Conservation (phyloP, 1,284 basidiomycete genomes). For the Tilletia horrida region DNA sequence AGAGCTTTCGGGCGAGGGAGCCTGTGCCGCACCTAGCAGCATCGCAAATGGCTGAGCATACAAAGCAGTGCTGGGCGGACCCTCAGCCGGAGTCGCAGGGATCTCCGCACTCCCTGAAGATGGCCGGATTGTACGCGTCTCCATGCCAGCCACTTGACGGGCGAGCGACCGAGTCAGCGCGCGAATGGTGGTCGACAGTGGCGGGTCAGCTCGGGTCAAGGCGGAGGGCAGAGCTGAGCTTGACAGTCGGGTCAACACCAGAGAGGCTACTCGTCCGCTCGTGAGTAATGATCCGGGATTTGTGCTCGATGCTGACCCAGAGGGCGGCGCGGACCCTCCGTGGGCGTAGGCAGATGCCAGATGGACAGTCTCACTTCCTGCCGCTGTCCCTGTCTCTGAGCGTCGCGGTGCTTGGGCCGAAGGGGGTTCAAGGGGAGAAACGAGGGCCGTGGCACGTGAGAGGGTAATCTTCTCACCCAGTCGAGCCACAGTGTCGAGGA, state of each 20-base stretch:
- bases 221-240: slow-evolving; percentile 24
- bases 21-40: slow-evolving; percentile 54
- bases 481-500: slow-evolving; percentile 75
- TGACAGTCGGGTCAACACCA: slow-evolving; percentile 32
- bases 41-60: slow-evolving; percentile 81
- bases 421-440: slow-evolving; percentile 58
- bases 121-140: slow-evolving; percentile 65
- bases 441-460: slow-evolving; percentile 69
- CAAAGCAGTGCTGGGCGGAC: slow-evolving; percentile 64
- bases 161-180: slow-evolving; percentile 74
- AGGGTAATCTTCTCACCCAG: slow-evolving; percentile 86
- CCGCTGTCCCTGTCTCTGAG: slow-evolving; percentile 18
- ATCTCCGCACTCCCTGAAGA: slow-evolving; percentile 19
- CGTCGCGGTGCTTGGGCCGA: slow-evolving; percentile 18
- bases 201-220: slow-evolving; percentile 20
- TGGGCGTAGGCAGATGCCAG: slow-evolving; percentile 78
- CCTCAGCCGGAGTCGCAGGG: slow-evolving; percentile 46
- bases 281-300: slow-evolving; percentile 34
- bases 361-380: slow-evolving; percentile 58
- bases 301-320: slow-evolving; percentile 61
- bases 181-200: slow-evolving; percentile 62
- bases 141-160: slow-evolving; percentile 80
- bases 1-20: slow-evolving; percentile 56
- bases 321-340: slow-evolving; percentile 64
- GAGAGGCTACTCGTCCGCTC: slow-evolving; percentile 37